Evolutionary conservation across 2,329 filamentous ascomycete species (phyloP).

Genomic region (Fusarium fujikuroi): DNA sequence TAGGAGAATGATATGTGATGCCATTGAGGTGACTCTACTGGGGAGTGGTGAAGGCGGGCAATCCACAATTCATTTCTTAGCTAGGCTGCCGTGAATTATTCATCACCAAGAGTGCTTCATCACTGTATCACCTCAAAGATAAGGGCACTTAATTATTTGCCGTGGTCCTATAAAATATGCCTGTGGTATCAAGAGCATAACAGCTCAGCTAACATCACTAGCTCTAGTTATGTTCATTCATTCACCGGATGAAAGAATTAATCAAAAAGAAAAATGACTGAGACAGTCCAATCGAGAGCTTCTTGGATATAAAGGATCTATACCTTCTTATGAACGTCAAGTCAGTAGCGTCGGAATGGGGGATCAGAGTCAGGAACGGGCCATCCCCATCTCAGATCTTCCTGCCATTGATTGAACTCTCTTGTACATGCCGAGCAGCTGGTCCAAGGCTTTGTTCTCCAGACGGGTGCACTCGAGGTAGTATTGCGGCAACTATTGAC

Average conservation of each 20-base stretch:
- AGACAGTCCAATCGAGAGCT: fast-evolving
- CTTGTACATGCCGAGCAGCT: neutral
- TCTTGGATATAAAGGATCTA: fast-evolving
- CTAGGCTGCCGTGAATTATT: neutral
- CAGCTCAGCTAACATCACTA: too few relatives aligned
- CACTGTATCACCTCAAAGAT: too few relatives aligned
- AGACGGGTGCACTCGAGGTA: fast-evolving
- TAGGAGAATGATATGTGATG: too few relatives aligned
- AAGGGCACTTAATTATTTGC: neutral
- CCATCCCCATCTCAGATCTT: neutral
- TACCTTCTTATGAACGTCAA: fast-evolving
- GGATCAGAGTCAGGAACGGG: neutral
- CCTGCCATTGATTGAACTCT: neutral
- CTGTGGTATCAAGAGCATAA: neutral
- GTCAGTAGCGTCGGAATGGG: neutral
- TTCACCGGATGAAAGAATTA: too few relatives aligned
- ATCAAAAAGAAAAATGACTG: fast-evolving
- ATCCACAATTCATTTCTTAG: fast-evolving
- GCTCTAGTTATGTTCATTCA: neutral
- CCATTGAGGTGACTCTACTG: too few relatives aligned
- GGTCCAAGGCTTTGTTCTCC: neutral
- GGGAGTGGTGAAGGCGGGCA: neutral
- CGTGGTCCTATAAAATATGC: too few relatives aligned
- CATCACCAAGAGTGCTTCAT: neutral
- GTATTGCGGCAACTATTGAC: neutral